Evolutionary conservation across 1,284 basidiomycete genomes (phyloP).

Genomic region (Trichosporon ovoides): DNA sequence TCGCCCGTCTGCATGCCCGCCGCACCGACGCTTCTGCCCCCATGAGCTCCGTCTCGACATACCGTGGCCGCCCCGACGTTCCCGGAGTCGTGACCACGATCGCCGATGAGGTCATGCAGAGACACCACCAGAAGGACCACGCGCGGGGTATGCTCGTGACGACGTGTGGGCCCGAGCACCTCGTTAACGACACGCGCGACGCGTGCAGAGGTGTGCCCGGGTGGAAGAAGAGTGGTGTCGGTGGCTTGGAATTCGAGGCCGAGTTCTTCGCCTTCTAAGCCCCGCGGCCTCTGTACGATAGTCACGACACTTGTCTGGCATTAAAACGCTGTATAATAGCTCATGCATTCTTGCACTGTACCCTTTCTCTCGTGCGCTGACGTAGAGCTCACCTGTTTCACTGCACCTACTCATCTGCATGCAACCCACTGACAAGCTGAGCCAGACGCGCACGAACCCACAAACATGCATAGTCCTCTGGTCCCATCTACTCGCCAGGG

Average conservation of each 20-base stretch:
- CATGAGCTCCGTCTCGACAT: conserved; percentile 25
- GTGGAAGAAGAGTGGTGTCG: conserved; percentile 27
- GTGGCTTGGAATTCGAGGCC: conserved; percentile 42
- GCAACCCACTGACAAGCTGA: too few species aligned
- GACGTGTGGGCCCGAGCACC: conserved; percentile 38
- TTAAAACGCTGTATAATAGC: too few species aligned
- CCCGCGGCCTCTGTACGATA: too few species aligned
- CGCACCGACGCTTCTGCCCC: conserved; percentile 10
- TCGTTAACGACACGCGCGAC: conserved; percentile 33
- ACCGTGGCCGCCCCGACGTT: conserved; percentile 35
- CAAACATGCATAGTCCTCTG: too few species aligned
- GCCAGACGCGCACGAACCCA: too few species aligned
- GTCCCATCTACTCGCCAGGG: conserved; percentile 15
- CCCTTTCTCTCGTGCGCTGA: too few species aligned
- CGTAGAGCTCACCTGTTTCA: too few species aligned
- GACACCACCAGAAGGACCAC: not conserved
- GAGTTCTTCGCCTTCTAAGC: conserved; percentile 43
- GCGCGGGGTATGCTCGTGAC: conserved; percentile 33
- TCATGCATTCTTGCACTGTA: too few species aligned
- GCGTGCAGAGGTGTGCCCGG: conserved; percentile 26
- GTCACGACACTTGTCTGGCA: too few species aligned
- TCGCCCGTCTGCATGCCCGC: conserved; percentile 10
- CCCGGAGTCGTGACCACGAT: conserved; percentile 20
- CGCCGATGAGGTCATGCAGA: conserved; percentile 24
- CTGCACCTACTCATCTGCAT: too few species aligned